A percentile compares a stretch with the other conserved stretches of the same genome.
Evolutionary conservation across 2,329 filamentous ascomycete genomes (phyloP).

Genomic region (Pseudopyrenochaeta lycopersici): DNA sequence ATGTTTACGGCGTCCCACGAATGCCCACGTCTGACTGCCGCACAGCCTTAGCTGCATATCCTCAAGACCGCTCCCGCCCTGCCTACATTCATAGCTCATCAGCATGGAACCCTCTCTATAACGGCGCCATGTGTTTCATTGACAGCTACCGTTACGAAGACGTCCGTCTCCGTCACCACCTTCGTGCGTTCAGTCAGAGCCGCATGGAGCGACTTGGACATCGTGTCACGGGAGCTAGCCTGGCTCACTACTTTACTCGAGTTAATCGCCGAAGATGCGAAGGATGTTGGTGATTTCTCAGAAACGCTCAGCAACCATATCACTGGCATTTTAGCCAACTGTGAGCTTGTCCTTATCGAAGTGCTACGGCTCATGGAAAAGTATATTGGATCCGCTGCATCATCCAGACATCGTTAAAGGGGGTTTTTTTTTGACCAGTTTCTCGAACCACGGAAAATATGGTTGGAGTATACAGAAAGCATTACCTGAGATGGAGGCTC

Average conservation of each 20-base stretch:
- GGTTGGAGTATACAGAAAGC: too few species aligned
- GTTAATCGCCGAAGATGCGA: conserved; percentile 12
- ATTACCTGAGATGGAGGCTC: not conserved
- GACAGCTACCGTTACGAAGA: conserved; percentile 1
- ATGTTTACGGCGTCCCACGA: not conserved
- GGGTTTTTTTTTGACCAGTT: too few species aligned
- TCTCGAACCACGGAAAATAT: not conserved
- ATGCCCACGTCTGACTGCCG: not conserved
- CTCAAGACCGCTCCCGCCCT: not conserved
- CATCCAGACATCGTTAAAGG: not conserved
- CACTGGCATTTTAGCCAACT: conserved; percentile 1
- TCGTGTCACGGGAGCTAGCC: conserved; percentile 12
- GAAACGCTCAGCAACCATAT: conserved; percentile 4
- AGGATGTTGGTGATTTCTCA: conserved; percentile 1
- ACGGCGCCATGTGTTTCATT: conserved; percentile 1
- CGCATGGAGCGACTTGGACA: conserved; percentile 12
- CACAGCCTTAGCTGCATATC: not conserved
- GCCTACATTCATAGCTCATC: not conserved
- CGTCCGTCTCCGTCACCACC: conserved; percentile 1
- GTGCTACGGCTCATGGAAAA: conserved; percentile 3
- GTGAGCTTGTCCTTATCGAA: conserved; percentile 3
- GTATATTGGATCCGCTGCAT: not conserved
- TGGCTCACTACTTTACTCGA: conserved; percentile 15
- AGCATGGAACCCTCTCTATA: conserved; percentile 3
- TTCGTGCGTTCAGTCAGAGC: conserved; percentile 5